phyloP scores from a whole-genome alignment of 345 rosid species.

The Adansonia digitata region DNA sequence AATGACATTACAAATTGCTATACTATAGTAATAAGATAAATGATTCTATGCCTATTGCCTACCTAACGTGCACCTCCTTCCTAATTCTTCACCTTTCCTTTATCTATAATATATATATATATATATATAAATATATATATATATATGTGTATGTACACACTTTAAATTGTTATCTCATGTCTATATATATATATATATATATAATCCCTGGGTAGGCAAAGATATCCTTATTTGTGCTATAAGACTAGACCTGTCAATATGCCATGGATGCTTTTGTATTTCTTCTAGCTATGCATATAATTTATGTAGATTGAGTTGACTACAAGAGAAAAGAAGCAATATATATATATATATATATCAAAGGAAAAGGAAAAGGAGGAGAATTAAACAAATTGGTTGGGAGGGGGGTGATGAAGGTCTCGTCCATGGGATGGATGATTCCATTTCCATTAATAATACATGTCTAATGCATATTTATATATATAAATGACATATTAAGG shows the following conservation, averaged over 20 bases:
- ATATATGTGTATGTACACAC: no score
- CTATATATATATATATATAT: neutral
- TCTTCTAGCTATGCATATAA: neutral
- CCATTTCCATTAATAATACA: neutral
- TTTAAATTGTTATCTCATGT: neutral
- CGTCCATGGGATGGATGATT: neutral
- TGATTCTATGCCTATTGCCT: neutral
- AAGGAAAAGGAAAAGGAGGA: neutral
- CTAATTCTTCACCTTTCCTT: neutral
- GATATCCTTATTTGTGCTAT: neutral
- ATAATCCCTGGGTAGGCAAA: neutral
- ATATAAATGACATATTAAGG: neutral
- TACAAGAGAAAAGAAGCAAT: neutral
- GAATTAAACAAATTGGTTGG: neutral
- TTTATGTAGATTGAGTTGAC: constrained; percentile 5
- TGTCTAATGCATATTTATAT: no score
- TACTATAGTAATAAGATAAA: neutral
- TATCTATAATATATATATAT: neutral
- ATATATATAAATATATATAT: neutral
- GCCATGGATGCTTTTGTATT: neutral
- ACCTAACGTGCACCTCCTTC: no score
- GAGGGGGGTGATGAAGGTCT: neutral
- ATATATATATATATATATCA: neutral
- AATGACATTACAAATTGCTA: neutral
- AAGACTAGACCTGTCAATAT: neutral